phyloP scores from a whole-genome alignment of 2,329 filamentous ascomycete species.

The Colletotrichum sp. region DNA sequence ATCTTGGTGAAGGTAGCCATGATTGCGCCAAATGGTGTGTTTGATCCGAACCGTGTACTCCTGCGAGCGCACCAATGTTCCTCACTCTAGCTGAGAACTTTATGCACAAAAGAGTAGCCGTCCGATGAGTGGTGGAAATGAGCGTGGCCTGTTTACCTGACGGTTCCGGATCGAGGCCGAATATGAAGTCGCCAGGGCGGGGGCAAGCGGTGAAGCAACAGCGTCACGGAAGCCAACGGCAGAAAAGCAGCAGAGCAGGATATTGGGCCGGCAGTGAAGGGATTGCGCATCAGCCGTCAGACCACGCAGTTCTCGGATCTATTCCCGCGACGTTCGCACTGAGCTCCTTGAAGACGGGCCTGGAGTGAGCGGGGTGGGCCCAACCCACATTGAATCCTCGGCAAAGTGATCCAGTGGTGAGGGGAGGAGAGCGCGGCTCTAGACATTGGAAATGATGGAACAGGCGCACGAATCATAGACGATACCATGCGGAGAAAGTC shows the following conservation, averaged over 20 bases:
- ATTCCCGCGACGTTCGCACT: not conserved
- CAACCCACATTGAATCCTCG: not conserved
- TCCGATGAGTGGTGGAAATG: slow-evolving; percentile 21
- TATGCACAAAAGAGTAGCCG: not conserved
- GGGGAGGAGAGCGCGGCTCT: slow-evolving; percentile 4
- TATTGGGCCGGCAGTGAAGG: slow-evolving; percentile 9
- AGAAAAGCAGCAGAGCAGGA: slow-evolving; percentile 1
- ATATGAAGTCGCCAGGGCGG: slow-evolving; percentile 19
- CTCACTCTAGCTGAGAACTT: not conserved
- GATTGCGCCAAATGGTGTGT: slow-evolving; percentile 13
- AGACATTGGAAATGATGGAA: not conserved
- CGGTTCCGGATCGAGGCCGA: slow-evolving; percentile 14
- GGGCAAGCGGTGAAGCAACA: slow-evolving; percentile 14
- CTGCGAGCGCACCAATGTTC: not conserved
- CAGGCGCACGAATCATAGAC: slow-evolving; percentile 19
- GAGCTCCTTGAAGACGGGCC: not conserved
- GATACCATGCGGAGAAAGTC: slow-evolving; percentile 7
- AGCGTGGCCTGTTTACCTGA: not conserved
- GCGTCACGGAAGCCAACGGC: not conserved
- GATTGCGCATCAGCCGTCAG: not conserved
- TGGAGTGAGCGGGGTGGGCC: not conserved
- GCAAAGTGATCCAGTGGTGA: not conserved
- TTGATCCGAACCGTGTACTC: not conserved
- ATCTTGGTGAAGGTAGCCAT: slow-evolving; percentile 81
- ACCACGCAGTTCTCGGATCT: slow-evolving; percentile 1